Base-by-base conservation (phyloP, 371 early-diverging fungal species). In the Lichtheimia corymbifera region DNA sequence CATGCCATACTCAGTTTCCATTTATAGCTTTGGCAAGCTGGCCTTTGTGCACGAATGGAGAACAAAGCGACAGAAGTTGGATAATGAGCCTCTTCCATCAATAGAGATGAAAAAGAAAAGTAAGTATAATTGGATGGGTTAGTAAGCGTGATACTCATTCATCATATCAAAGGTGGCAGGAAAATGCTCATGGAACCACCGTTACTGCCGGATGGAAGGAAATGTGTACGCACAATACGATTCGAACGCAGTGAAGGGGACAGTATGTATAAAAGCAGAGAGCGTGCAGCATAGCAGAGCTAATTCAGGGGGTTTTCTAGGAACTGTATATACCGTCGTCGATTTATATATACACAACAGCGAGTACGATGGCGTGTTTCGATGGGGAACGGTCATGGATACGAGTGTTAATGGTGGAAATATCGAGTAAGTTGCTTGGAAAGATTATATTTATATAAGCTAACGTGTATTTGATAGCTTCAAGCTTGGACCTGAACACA, bases 11-110 rank as follows among this genome's bases (percentile, higher is more conserved):
- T 27, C 51, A 4, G 6, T 45, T 40, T 66, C 30, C 12, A 3
- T 13, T 27, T 14, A 58, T 30, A 84, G 80, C 44, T 86, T 86
- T 71, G 80, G 82, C 27, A 80, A 83, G 44, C 75, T 86, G 27
- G 82, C 86, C 6, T 86, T 83, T 73, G 74, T 84, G 55, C 83
- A 83, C 52, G 84, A 86, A 47, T 86, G 86, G 86, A 71, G 83
- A 54, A 62, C 70, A 44, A 86, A 84, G 64, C 77, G 78, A 49
- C 73, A 72, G 44, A 74, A 74, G 59, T 50, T 70, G 49, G 78
- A 68, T 30, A 63, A 70, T 15, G 83, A 86, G 44, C 63, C 74
- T 15, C 68, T 84, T 27, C 77, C 80, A 3, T 79, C 82, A 14
- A 68, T 86, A 53, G 86, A 86, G 35, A 61, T 67, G 25, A 86